Percentiles rank a stretch among this genome's conserved stretches.
phyloP scores from a whole-genome alignment of 805 yeast genomes.

The Yamadazyma paraphyllophila region DNA sequence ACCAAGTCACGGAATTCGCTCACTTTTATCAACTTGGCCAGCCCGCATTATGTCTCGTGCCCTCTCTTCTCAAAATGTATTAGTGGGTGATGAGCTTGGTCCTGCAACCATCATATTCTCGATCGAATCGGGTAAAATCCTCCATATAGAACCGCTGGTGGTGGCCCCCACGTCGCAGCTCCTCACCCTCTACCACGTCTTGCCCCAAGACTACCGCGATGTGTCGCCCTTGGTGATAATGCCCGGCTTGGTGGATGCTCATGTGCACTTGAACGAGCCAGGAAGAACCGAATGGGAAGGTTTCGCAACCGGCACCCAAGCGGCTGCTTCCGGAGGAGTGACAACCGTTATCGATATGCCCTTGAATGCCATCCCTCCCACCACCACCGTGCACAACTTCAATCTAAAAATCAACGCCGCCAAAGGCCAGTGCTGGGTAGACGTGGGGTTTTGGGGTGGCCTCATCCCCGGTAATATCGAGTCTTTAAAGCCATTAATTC shows the following conservation, averaged over 20 bases:
- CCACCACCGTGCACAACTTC: constrained; percentile 78
- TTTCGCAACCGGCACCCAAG: constrained; percentile 90
- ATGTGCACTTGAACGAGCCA: constrained; percentile 93
- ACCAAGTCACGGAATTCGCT: not conserved
- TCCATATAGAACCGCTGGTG: constrained; percentile 41
- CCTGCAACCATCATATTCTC: constrained; percentile 72
- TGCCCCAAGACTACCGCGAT: constrained; percentile 39
- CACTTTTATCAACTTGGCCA: not conserved
- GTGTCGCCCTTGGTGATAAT: constrained; percentile 64
- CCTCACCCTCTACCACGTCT: constrained; percentile 42
- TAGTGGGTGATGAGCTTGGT: constrained; percentile 42
- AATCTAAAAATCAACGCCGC: constrained; percentile 77
- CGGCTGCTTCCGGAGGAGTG: constrained; percentile 95
- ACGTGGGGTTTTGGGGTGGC: constrained; percentile 97
- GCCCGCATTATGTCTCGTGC: constrained; percentile 53
- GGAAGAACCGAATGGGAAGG: constrained; percentile 99
- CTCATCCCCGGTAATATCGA: constrained; percentile 74
- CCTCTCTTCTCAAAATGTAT: constrained; percentile 57
- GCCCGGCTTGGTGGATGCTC: constrained; percentile 93
- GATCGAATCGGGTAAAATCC: constrained; percentile 48
- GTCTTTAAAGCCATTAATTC: constrained; percentile 70
- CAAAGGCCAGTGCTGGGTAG: constrained; percentile 81
- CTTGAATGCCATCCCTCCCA: constrained; percentile 91
- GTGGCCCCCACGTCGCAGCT: constrained; percentile 38
- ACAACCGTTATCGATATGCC: constrained; percentile 98